Evolutionary conservation across 2,329 filamentous ascomycete genomes (phyloP), one percentile per base, ranked within the genome.

Genomic region (Daldinia sp.): DNA sequence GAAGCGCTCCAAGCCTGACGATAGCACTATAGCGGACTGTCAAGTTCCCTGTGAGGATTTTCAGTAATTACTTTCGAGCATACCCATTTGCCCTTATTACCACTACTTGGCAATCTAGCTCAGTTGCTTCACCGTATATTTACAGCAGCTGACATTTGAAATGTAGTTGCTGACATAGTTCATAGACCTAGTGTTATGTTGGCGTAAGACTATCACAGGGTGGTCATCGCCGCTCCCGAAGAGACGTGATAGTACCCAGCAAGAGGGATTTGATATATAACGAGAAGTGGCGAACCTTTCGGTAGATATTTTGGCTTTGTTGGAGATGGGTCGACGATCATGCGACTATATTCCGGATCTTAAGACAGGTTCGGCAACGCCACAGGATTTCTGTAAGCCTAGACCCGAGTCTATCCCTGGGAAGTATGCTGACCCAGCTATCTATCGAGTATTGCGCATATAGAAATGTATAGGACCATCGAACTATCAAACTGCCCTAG

Each of bases 241-340:
- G 13, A 13, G 35, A 39, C 13, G 35, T 5, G 5, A 15, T 39
- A 13, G 35, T 12, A 39, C 13, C 15, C 23, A 5, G 10, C 7
- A 26, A 3, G 18, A 26, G 15, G 7, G 28, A n/a, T 33, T n/a
- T 10, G 15, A 51, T 10, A 44, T 35, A 46, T 35, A 58, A 37
- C 4, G 9, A 9, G n/a, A 37, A 53, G 46, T 42, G 55, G 44
- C 55, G n/a, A 64, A 15, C n/a, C 5, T 20, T n/a, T 26, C n/a
- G 30, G 20, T 20, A 6, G 18, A 48, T 59, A 12, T 59, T 9
- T 10, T 35, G 20, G 41, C 4, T 23, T 18, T 6, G 18, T 48
- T 48, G 42, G 23, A 9, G 13, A 59, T 59, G 28, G 41, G 28
- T 12, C 18, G 28, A 55, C 18, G 33, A 30, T 55, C 41, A 35